Evolutionary conservation across 768 basidiomycete species (phyloP).

Genomic region (Pulveroboletus sp.): DNA sequence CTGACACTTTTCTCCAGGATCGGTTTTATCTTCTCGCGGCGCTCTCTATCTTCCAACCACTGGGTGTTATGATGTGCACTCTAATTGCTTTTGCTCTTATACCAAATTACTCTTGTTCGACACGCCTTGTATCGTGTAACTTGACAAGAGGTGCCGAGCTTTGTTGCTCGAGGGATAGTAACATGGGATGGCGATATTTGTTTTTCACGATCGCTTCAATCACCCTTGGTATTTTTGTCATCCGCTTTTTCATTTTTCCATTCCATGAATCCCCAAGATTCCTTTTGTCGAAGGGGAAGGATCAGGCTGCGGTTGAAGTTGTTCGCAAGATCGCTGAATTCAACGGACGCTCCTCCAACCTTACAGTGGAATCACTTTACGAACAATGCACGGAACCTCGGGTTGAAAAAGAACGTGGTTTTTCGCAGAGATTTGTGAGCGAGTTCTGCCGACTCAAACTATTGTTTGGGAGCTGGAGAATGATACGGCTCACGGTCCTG

Average conservation of each 20-base stretch:
- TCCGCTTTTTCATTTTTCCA: constrained; percentile 17
- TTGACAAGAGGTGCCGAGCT: constrained; percentile 10
- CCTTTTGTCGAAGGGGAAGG: constrained; percentile 14
- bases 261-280: constrained; percentile 16
- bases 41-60: constrained; percentile 7
- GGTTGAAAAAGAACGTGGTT: background rate
- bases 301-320: constrained; percentile 12
- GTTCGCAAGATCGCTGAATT: constrained; percentile 13
- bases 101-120: too few species aligned
- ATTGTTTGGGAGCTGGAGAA: too few species aligned
- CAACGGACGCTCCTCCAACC: constrained; percentile 6
- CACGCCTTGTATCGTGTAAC: constrained; percentile 8
- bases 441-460: constrained; percentile 11
- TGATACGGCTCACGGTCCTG: constrained; percentile 4
- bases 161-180: constrained; percentile 13
- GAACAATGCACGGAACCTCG: constrained; percentile 2
- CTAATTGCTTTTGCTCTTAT: constrained; percentile 14
- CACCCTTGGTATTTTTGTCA: constrained; percentile 7
- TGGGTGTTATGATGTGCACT: background rate
- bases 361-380: constrained; percentile 13
- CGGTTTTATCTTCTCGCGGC: constrained; percentile 15
- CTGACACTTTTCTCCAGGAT: constrained; percentile 5
- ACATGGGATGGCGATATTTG: constrained; percentile 22
- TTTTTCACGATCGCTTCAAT: constrained; percentile 8
- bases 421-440: background rate